Percentiles rank a stretch among this genome's conserved stretches.
Conservation (phyloP, 257 asterid genomes). For the Apocynum venetum region DNA sequence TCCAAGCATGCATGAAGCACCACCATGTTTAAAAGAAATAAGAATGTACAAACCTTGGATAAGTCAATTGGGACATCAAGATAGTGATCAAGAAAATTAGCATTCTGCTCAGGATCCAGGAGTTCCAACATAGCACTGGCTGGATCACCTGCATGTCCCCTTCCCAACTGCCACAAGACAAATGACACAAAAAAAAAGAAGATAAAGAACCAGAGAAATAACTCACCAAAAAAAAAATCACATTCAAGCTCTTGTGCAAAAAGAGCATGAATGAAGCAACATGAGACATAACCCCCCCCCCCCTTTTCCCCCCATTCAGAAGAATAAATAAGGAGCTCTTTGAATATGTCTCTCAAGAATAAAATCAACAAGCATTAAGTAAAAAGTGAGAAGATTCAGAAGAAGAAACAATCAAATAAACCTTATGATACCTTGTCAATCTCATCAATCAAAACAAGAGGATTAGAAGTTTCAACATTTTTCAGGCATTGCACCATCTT, state of each 20-base stretch:
- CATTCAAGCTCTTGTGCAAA: neutral
- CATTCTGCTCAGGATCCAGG: slow-evolving; percentile 99
- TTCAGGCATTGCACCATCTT: slow-evolving; percentile 98
- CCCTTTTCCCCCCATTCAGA: neutral
- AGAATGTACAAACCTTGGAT: slow-evolving; percentile 62
- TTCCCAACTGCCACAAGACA: slow-evolving; percentile 76
- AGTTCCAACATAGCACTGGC: slow-evolving; percentile 99
- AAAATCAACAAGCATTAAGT: neutral
- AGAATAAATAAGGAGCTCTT: neutral
- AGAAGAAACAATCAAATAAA: neutral
- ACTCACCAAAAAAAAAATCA: neutral
- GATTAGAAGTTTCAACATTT: slow-evolving; percentile 94
- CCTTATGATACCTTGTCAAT: slow-evolving; percentile 77
- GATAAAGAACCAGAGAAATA: neutral
- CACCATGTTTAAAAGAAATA: neutral
- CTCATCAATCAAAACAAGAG: slow-evolving; percentile 98
- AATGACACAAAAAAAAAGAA: neutral
- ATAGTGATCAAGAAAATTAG: slow-evolving; percentile 96
- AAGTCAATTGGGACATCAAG: slow-evolving; percentile 97
- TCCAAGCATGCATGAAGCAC: neutral
- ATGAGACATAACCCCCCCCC: neutral
- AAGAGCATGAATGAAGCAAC: too few relatives aligned
- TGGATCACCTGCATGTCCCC: slow-evolving; percentile 98
- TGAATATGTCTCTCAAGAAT: neutral
- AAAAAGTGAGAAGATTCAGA: neutral